Conservation (phyloP, 257 asterid genomes). For the Primulina eburnea region DNA sequence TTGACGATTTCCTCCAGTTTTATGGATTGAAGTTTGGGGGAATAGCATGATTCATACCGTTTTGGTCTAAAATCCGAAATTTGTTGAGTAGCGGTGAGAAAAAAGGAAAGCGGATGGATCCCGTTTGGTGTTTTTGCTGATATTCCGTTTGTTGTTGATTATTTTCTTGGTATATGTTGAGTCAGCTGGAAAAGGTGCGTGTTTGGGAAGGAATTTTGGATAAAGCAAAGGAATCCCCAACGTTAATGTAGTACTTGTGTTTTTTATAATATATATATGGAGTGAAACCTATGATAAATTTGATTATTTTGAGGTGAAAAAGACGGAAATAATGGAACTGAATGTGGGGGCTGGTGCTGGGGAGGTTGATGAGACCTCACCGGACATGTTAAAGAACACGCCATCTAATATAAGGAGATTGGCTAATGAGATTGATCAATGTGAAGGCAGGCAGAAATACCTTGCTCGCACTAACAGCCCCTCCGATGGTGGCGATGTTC, state of each 20-base stretch:
- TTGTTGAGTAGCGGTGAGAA: slow-evolving; percentile 13
- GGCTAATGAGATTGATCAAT: slow-evolving; percentile 80
- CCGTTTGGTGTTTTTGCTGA: slow-evolving; percentile 18
- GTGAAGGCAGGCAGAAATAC: slow-evolving; percentile 78
- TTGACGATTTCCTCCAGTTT: slow-evolving; percentile 11
- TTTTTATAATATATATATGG: not conserved
- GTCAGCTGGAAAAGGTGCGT: slow-evolving; percentile 19
- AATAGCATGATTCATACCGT: slow-evolving; percentile 7
- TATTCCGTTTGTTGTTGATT: not conserved
- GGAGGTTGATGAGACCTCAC: slow-evolving; percentile 50
- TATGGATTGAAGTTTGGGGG: slow-evolving; percentile 24
- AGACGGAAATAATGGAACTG: slow-evolving; percentile 21
- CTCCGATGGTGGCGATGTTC: slow-evolving; percentile 88
- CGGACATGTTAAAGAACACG: slow-evolving; percentile 84
- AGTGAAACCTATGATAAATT: not conserved
- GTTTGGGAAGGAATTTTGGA: not conserved
- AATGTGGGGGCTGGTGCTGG: slow-evolving; percentile 26
- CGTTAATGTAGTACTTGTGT: too few relatives aligned
- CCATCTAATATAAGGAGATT: slow-evolving; percentile 86
- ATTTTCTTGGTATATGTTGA: slow-evolving; percentile 6
- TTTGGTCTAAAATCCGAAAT: slow-evolving; percentile 1
- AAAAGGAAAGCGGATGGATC: slow-evolving; percentile 9
- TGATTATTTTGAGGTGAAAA: slow-evolving; percentile 19
- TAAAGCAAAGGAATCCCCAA: not conserved
- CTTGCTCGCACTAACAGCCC: slow-evolving; percentile 88